phyloP scores from a whole-genome alignment of 2,329 filamentous ascomycete species.

The Arachnomyces sp. region DNA sequence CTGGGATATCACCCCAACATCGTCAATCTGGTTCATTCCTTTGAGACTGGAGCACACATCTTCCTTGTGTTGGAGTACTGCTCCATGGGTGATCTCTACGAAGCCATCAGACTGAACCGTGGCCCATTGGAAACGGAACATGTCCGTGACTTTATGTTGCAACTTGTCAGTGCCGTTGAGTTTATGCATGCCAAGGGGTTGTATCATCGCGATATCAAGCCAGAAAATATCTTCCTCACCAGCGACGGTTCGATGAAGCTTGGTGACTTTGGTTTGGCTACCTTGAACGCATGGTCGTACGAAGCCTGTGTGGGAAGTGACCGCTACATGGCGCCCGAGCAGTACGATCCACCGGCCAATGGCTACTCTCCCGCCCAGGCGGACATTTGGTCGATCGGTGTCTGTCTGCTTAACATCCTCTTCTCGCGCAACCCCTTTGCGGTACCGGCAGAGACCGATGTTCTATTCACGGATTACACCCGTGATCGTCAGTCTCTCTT shows the following conservation, averaged over 20 bases:
- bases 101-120: slow-evolving; percentile 82
- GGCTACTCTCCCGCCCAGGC: slow-evolving; percentile 91
- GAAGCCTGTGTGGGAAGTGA: slow-evolving; percentile 95
- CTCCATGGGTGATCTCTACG: slow-evolving; percentile 89
- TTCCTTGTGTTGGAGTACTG: slow-evolving; percentile 96
- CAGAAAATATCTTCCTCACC: slow-evolving; percentile 95
- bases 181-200: slow-evolving; percentile 87
- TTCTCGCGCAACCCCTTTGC: slow-evolving; percentile 97
- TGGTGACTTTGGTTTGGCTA: slow-evolving; percentile 91
- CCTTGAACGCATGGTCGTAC: slow-evolving; percentile 79
- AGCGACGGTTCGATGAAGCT: slow-evolving; percentile 87
- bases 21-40: slow-evolving; percentile 83
- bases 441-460: slow-evolving; percentile 80
- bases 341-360: slow-evolving; percentile 79
- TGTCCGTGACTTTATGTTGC: slow-evolving; percentile 93
- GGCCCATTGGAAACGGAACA: slow-evolving; percentile 93
- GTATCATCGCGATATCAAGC: slow-evolving; percentile 97
- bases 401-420: slow-evolving; percentile 91
- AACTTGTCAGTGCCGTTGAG: slow-evolving; percentile 81
- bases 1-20: slow-evolving; percentile 81
- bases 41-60: slow-evolving; percentile 82
- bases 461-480: slow-evolving; percentile 86
- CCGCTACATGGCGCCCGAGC: slow-evolving; percentile 98
- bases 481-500: slow-evolving; percentile 93
- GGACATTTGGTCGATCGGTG: slow-evolving; percentile 94